A percentile compares a stretch with the other conserved stretches of the same genome.
Evolutionary conservation across 306 rosid species (phyloP).

Genomic region (Macrotyloma uniflorum): DNA sequence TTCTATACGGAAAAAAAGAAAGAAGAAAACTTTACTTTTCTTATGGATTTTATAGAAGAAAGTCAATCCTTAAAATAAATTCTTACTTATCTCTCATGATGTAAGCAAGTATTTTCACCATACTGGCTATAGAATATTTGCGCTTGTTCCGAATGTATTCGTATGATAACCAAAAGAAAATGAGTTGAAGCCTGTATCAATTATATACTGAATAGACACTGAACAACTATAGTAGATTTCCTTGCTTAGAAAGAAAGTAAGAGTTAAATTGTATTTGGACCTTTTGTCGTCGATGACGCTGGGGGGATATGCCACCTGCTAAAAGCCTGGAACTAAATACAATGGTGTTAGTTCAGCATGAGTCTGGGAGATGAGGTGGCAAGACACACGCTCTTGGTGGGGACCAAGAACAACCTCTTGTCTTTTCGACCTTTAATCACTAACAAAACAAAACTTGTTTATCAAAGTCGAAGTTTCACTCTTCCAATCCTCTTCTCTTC

Average conservation of each 20-base stretch:
- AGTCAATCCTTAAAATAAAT: too few relatives aligned
- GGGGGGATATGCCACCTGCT: slow-evolving; percentile 2
- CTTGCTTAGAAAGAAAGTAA: slow-evolving; percentile 11
- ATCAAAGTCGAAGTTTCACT: slow-evolving; percentile 3
- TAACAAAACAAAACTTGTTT: not conserved
- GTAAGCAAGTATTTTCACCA: not conserved
- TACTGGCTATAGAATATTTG: not conserved
- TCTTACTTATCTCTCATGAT: not conserved
- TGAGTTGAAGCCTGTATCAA: not conserved
- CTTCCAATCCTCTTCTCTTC: not conserved
- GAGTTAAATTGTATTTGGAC: not conserved
- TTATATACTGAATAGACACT: not conserved
- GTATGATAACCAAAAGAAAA: not conserved
- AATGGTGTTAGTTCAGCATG: too few relatives aligned
- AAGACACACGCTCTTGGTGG: slow-evolving; percentile 13
- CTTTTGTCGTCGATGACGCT: slow-evolving; percentile 8
- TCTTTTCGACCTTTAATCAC: slow-evolving; percentile 16
- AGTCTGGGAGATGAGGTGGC: slow-evolving; percentile 22
- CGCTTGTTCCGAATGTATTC: not conserved
- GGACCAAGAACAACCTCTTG: slow-evolving; percentile 22
- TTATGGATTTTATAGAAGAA: too few relatives aligned
- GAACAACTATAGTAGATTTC: not conserved
- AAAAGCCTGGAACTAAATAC: not conserved
- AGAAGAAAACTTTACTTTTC: not conserved
- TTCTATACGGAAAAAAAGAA: not conserved